These are phyloP conservation scores for Saccharomyces hybrid DNA, from an alignment of 1,139 yeast species.

Conservation along the genomic window DNA sequence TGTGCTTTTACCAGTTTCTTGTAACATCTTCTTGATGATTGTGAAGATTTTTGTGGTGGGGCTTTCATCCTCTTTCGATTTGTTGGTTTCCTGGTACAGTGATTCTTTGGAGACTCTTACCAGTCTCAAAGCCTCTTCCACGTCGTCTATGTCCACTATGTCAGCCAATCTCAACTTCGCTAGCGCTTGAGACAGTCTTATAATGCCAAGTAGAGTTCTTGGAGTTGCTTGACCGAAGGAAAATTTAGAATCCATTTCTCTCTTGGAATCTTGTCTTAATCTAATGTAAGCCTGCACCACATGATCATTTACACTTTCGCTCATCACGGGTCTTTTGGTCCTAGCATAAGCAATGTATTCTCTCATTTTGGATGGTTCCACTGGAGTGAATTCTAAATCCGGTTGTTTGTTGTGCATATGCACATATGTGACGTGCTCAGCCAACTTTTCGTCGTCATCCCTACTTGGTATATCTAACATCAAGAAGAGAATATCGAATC, in stretches of 20 bases:
- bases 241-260: conserved; percentile 62
- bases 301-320: conserved; percentile 80
- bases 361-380: conserved; percentile 74
- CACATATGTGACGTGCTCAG: conserved; percentile 89
- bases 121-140: conserved; percentile 90
- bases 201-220: conserved; percentile 82
- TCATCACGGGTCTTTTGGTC: conserved; percentile 75
- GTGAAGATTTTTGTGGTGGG: conserved; percentile 56
- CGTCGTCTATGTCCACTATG: conserved; percentile 68
- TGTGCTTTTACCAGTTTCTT: conserved; percentile 36
- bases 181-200: conserved; percentile 89
- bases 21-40: conserved; percentile 34
- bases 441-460: conserved; percentile 78
- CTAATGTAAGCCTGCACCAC: conserved; percentile 83
- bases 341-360: conserved; percentile 87
- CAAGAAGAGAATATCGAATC: conserved; percentile 86
- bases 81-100: conserved; percentile 47
- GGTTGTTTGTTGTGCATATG: conserved; percentile 93
- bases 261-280: conserved; percentile 86
- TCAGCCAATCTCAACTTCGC: conserved; percentile 83
- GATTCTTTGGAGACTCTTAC: conserved; percentile 82
- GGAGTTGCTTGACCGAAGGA: conserved; percentile 93
- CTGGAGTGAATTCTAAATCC: conserved; percentile 61
- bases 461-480: conserved; percentile 78
- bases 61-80: conserved; percentile 47